Conservation (phyloP, 129 eudicot genomes). For the Flaveria trinervia region DNA sequence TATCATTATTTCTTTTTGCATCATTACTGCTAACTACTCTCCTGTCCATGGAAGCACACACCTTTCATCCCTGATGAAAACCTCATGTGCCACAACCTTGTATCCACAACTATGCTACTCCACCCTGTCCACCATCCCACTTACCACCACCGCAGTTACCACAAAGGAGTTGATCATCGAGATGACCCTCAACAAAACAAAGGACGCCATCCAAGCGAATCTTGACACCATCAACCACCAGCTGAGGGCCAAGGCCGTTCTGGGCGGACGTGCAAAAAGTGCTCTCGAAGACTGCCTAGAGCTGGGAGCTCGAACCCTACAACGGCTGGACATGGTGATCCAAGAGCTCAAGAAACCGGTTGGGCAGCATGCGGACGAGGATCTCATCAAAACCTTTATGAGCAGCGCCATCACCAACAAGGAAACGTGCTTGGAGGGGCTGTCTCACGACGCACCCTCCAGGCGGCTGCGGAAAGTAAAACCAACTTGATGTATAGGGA, state of each 20-base stretch:
- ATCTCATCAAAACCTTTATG: background rate
- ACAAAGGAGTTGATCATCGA: constrained; percentile 2
- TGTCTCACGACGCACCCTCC: background rate
- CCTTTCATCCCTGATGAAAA: background rate
- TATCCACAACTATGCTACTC: constrained; percentile 8
- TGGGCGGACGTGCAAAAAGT: background rate
- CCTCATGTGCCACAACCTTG: constrained; percentile 5
- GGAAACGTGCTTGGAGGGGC: constrained; percentile 20
- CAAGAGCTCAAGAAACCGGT: background rate
- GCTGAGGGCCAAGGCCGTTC: background rate
- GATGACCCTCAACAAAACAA: background rate
- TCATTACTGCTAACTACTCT: no score
- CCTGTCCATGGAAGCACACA: background rate
- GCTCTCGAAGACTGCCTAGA: constrained; percentile 1
- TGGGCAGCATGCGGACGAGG: background rate
- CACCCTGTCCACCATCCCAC: background rate
- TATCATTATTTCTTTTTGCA: background rate
- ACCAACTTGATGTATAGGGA: no score
- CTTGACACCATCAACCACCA: background rate
- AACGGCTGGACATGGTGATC: background rate
- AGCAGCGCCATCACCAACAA: constrained; percentile 17
- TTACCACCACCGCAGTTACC: background rate
- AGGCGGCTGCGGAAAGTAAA: background rate
- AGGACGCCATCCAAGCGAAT: background rate
- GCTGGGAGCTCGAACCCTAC: background rate